Conservation (phyloP, 2,329 filamentous ascomycete genomes). For the Coniochaeta prunicola region DNA sequence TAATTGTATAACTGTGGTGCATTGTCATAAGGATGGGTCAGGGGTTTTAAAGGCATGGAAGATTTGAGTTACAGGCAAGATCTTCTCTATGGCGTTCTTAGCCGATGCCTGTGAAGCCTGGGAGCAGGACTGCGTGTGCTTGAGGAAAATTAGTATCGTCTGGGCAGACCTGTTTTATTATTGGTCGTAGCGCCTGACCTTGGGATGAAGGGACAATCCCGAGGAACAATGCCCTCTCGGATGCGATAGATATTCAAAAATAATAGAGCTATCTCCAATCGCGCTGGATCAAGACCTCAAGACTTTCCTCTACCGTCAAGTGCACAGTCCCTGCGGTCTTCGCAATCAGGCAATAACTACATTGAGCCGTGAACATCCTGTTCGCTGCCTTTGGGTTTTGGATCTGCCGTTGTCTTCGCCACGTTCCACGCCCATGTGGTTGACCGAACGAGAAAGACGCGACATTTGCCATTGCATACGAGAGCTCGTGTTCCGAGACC, state of each 20-base stretch:
- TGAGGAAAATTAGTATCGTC: not conserved
- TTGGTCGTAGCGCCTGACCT: not conserved
- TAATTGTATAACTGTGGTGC: not conserved
- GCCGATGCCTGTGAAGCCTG: not conserved
- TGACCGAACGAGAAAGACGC: no score
- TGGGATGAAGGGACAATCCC: not conserved
- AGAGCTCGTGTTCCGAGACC: no score
- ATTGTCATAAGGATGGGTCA: not conserved
- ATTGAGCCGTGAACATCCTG: not conserved
- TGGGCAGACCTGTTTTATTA: not conserved
- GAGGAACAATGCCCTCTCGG: not conserved
- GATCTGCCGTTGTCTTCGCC: no score
- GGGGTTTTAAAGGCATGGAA: not conserved
- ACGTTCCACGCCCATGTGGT: no score
- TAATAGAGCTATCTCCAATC: not conserved
- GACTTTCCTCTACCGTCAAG: not conserved
- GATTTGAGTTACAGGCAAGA: not conserved
- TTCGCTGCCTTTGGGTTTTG: no score
- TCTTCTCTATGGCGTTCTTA: not conserved
- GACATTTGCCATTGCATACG: no score
- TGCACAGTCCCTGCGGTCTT: not conserved
- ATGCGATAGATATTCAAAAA: not conserved
- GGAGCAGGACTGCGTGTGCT: not conserved
- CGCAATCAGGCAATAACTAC: not conserved
- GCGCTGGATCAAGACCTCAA: not conserved